phyloP scores from a whole-genome alignment of 2,329 filamentous ascomycete genomes.

The Pseudogymnoascus sp. region DNA sequence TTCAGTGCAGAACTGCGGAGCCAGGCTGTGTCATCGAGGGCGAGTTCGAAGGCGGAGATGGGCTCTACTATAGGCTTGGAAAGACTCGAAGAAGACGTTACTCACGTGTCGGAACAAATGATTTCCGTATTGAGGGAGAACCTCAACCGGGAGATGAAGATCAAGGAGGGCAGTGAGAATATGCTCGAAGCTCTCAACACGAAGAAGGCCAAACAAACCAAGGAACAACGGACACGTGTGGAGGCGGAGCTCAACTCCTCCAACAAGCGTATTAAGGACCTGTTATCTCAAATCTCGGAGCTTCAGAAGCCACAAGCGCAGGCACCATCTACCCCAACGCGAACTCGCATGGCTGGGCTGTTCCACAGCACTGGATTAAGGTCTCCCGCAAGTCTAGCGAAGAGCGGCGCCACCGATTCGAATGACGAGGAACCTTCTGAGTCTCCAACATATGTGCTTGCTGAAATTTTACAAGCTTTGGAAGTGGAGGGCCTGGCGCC shows the following conservation, averaged over 20 bases:
- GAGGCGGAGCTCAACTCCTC: constrained; percentile 87
- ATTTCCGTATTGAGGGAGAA: constrained; percentile 70
- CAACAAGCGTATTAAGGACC: constrained; percentile 60
- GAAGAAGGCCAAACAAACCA: constrained; percentile 93
- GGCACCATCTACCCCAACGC: constrained; percentile 37
- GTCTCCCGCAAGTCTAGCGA: constrained; percentile 48
- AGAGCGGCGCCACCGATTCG: constrained; percentile 47
- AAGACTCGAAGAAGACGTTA: constrained; percentile 55
- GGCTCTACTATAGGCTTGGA: constrained; percentile 40
- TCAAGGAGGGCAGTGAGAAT: constrained; percentile 96
- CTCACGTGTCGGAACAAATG: constrained; percentile 56
- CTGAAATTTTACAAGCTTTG: constrained; percentile 82
- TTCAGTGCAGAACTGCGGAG: constrained; percentile 83
- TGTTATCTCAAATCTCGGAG: constrained; percentile 52
- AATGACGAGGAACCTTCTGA: constrained; percentile 63
- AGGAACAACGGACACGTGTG: constrained; percentile 69
- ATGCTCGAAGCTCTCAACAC: constrained; percentile 88
- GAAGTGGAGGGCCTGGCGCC: constrained; percentile 81
- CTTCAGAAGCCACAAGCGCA: constrained; percentile 40
- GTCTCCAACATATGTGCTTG: constrained; percentile 83
- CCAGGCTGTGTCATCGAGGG: constrained; percentile 52
- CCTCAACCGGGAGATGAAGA: constrained; percentile 93
- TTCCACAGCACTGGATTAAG: constrained; percentile 40
- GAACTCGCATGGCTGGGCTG: constrained; percentile 40
- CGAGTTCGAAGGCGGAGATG: constrained; percentile 49